These are phyloP conservation scores for Mycena maculata DNA, from an alignment of 768 basidiomycete genomes.

Conservation along the genomic window DNA sequence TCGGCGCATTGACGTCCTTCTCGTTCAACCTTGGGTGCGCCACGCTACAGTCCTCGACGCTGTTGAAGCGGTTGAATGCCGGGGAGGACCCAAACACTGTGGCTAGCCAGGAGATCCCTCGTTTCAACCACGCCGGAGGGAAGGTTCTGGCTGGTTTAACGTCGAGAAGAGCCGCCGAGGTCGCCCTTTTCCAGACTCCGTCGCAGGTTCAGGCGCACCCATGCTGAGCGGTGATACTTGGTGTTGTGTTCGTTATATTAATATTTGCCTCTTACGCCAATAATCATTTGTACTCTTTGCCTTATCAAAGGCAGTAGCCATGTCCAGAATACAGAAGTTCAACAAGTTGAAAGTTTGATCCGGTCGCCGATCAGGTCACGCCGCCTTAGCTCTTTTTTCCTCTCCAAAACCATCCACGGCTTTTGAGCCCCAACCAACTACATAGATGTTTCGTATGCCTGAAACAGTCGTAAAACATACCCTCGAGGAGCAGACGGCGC, in stretches of 20 bases:
- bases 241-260: too few species aligned
- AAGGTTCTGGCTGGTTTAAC: conserved; percentile 41
- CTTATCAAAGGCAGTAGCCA: too few species aligned
- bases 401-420: too few species aligned
- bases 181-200: conserved; percentile 43
- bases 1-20: conserved; percentile 43
- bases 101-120: conserved; percentile 41
- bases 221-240: conserved; percentile 32
- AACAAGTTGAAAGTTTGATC: too few species aligned
- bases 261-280: too few species aligned
- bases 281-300: too few species aligned
- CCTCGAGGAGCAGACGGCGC: conserved; percentile 8
- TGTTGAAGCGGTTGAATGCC: conserved; percentile 42
- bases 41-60: conserved; percentile 40
- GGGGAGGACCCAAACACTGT: conserved; percentile 46
- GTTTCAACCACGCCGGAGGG: conserved; percentile 44
- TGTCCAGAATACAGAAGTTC: too few species aligned
- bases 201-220: conserved; percentile 42
- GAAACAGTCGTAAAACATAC: conserved; percentile 1
- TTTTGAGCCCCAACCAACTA: too few species aligned
- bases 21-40: conserved; percentile 45
- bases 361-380: too few species aligned
- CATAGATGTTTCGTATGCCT: neutral
- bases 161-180: conserved; percentile 43
- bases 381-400: too few species aligned